Percentiles rank a stretch among this genome's conserved stretches.
phyloP scores from a whole-genome alignment of 106 monocot species.

The Xerophyta viscosa region DNA sequence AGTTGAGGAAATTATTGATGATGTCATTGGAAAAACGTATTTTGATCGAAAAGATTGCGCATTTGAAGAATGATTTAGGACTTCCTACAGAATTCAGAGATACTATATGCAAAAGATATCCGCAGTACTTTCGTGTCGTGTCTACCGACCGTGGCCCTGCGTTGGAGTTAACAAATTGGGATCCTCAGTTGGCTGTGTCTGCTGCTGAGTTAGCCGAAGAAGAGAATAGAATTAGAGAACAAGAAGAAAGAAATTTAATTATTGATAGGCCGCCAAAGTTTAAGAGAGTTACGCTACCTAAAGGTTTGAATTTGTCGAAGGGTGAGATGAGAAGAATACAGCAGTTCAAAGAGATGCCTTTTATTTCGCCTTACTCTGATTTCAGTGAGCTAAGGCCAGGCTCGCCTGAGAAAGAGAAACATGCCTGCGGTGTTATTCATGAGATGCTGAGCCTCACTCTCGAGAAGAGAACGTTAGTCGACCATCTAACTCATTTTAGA shows the following conservation, averaged over 20 bases:
- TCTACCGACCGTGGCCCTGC: slow-evolving; percentile 78
- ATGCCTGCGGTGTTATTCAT: slow-evolving; percentile 82
- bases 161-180: slow-evolving; percentile 85
- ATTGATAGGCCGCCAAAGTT: slow-evolving; percentile 83
- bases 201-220: slow-evolving; percentile 69
- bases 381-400: slow-evolving; percentile 64
- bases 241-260: slow-evolving; percentile 70
- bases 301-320: slow-evolving; percentile 71
- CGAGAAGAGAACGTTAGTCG: slow-evolving; percentile 88
- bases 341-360: slow-evolving; percentile 74
- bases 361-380: slow-evolving; percentile 84
- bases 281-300: slow-evolving; percentile 64
- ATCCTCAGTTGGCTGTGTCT: slow-evolving; percentile 67
- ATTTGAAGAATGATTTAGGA: slow-evolving; percentile 71
- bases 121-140: slow-evolving; percentile 81
- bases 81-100: slow-evolving; percentile 68
- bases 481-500: slow-evolving; percentile 92
- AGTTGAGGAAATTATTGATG: slow-evolving; percentile 87
- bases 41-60: slow-evolving; percentile 76
- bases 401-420: slow-evolving; percentile 74
- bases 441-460: slow-evolving; percentile 85
- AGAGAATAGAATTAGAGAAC: slow-evolving; percentile 60
- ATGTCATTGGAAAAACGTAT: slow-evolving; percentile 89
- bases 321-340: slow-evolving; percentile 76
- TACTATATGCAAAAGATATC: slow-evolving; percentile 73